These are phyloP conservation scores for Cladorrhinum sp. DNA, from an alignment of 2,329 filamentous ascomycete species.

Conservation along the genomic window DNA sequence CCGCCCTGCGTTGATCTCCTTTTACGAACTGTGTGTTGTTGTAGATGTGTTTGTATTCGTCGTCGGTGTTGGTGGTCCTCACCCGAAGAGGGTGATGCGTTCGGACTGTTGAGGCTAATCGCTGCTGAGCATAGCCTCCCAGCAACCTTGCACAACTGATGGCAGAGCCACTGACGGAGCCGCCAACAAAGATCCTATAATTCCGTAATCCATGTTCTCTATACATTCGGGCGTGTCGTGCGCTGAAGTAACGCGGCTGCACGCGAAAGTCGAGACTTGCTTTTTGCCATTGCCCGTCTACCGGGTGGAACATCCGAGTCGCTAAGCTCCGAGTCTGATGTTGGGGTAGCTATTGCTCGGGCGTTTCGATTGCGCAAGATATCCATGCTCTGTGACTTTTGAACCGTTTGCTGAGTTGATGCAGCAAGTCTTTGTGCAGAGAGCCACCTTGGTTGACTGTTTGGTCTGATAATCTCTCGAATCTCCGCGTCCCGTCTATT, in stretches of 20 bases:
- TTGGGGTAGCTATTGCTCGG: not conserved
- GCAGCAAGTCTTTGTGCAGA: slow-evolving; percentile 8
- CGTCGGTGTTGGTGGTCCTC: not conserved
- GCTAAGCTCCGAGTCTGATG: slow-evolving; percentile 12
- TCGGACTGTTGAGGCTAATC: not conserved
- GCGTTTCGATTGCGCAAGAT: slow-evolving; percentile 4
- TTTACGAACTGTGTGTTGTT: not conserved
- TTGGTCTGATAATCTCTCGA: slow-evolving; percentile 13
- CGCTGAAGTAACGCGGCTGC: slow-evolving; percentile 24
- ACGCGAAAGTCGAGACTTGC: slow-evolving; percentile 21
- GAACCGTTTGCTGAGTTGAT: not conserved
- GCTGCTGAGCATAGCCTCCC: not conserved
- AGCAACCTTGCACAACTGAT: not conserved
- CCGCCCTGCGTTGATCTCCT: not conserved
- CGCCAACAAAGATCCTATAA: not conserved
- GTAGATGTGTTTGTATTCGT: not conserved
- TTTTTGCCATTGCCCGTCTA: slow-evolving; percentile 13
- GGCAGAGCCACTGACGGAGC: not conserved
- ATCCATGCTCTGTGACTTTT: slow-evolving; percentile 14
- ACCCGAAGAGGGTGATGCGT: not conserved
- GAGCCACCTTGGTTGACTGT: slow-evolving; percentile 20
- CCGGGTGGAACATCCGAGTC: slow-evolving; percentile 16
- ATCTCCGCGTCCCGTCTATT: slow-evolving; percentile 10
- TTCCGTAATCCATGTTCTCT: slow-evolving; percentile 5
- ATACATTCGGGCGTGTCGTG: slow-evolving; percentile 17